Evolutionary conservation across 2,329 filamentous ascomycete species (phyloP).

Genomic region (Fusarium xyrophilum): DNA sequence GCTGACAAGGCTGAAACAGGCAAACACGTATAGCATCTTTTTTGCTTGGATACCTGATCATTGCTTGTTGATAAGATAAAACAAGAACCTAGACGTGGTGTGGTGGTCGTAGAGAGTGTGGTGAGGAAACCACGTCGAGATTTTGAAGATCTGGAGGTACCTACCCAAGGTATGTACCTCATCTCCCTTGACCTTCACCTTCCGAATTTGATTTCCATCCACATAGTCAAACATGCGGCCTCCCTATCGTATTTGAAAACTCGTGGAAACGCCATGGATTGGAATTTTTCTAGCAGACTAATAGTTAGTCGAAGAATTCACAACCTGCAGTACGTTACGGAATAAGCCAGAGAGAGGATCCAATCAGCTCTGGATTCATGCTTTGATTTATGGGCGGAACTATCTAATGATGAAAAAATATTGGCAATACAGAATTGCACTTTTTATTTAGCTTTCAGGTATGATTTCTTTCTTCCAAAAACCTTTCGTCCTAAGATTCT

Average conservation of each 20-base stretch:
- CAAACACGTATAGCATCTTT: background rate
- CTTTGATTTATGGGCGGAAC: background rate
- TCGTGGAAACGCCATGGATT: background rate
- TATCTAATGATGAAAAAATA: background rate
- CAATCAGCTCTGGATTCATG: background rate
- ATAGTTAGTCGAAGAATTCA: background rate
- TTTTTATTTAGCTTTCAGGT: background rate
- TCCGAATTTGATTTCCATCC: background rate
- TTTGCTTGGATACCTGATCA: background rate
- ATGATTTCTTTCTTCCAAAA: background rate
- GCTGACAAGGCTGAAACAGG: conserved; percentile 4
- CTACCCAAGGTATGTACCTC: background rate
- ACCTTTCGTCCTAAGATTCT: too few species aligned
- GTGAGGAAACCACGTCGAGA: background rate
- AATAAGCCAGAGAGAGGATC: background rate
- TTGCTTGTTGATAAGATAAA: background rate
- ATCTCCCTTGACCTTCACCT: background rate
- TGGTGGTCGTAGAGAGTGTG: background rate
- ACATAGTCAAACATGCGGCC: background rate
- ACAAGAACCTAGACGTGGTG: background rate
- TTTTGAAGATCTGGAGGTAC: background rate
- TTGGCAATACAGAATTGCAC: background rate
- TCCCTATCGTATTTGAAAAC: background rate
- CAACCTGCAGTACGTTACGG: background rate
- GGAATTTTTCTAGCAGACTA: background rate